Percentiles rank a stretch among this genome's conserved stretches.
Evolutionary conservation across 306 rosid species (phyloP).

Genomic region (Prunus mira): DNA sequence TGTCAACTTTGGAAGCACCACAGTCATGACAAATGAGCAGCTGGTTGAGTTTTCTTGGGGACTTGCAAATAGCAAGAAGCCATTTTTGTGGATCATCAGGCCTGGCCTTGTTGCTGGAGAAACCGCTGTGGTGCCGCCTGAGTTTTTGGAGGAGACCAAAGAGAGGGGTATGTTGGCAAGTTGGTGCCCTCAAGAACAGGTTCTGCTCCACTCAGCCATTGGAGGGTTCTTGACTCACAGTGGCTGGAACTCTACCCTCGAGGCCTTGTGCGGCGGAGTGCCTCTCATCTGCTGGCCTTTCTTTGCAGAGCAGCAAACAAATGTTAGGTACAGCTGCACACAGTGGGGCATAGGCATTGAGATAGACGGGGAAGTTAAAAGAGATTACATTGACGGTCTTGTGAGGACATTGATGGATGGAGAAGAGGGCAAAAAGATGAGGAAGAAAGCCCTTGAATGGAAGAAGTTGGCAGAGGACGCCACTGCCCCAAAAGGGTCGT

Average conservation of each 20-base stretch:
- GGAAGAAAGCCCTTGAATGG: conserved; percentile 39
- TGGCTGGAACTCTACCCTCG: conserved; percentile 83
- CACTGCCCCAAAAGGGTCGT: conserved; percentile 29
- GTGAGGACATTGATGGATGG: conserved; percentile 54
- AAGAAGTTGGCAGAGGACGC: conserved; percentile 34
- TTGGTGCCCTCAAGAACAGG: conserved; percentile 68
- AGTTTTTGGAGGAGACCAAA: conserved; percentile 34
- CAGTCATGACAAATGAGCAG: conserved; percentile 53
- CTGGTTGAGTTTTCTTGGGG: conserved; percentile 73
- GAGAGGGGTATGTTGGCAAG: conserved; percentile 34
- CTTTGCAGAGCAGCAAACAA: conserved; percentile 66
- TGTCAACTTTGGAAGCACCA: conserved; percentile 69
- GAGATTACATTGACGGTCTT: conserved; percentile 36
- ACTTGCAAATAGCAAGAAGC: conserved; percentile 44
- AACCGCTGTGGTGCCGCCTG: conserved; percentile 29
- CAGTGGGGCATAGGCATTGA: conserved; percentile 71
- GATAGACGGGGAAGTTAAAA: conserved; percentile 40
- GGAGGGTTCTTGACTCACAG: conserved; percentile 67
- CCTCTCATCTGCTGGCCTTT: conserved; percentile 74
- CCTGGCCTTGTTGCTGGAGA: conserved; percentile 43
- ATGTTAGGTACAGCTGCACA: conserved; percentile 45
- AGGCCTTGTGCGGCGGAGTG: conserved; percentile 51
- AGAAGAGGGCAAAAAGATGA: conserved; percentile 41
- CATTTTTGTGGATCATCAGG: conserved; percentile 57
- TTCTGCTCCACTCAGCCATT: conserved; percentile 42